Conservation (phyloP, 352 stramenopile genomes). For the Phytophthora constricta region DNA sequence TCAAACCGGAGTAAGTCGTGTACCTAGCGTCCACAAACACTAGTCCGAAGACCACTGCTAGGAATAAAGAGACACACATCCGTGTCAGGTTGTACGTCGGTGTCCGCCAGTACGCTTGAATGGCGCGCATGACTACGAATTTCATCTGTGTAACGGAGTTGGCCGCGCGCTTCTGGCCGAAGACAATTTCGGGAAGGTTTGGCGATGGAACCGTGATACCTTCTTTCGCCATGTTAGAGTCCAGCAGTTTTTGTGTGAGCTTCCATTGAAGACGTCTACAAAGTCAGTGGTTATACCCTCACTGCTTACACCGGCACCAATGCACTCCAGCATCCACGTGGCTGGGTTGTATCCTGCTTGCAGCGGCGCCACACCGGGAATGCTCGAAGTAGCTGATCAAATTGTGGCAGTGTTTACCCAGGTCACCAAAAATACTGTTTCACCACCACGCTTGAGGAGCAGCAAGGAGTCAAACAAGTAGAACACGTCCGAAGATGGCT, state of each 20-base stretch:
- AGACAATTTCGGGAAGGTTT: slow-evolving; percentile 34
- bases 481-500: not conserved
- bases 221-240: slow-evolving; percentile 29
- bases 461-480: not conserved
- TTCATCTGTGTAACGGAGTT: slow-evolving; percentile 36
- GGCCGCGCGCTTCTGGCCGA: slow-evolving; percentile 36
- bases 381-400: slow-evolving; percentile 58
- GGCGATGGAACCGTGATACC: slow-evolving; percentile 37
- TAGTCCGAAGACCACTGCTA: slow-evolving; percentile 40
- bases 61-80: slow-evolving; percentile 61
- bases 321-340: slow-evolving; percentile 85
- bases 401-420: slow-evolving; percentile 32
- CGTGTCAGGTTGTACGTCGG: slow-evolving; percentile 78
- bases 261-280: slow-evolving; percentile 42
- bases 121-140: slow-evolving; percentile 38
- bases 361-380: slow-evolving; percentile 39
- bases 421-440: slow-evolving; percentile 35
- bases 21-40: slow-evolving; percentile 62
- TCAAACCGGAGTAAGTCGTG: slow-evolving; percentile 43
- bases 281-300: slow-evolving; percentile 36
- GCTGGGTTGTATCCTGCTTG: slow-evolving; percentile 55
- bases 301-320: slow-evolving; percentile 45
- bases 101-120: slow-evolving; percentile 39
- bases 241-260: slow-evolving; percentile 28
- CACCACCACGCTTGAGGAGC: slow-evolving; percentile 43